These are phyloP conservation scores for Metschnikowia rubicola DNA, from an alignment of 805 yeast genomes.

Conservation along the genomic window DNA sequence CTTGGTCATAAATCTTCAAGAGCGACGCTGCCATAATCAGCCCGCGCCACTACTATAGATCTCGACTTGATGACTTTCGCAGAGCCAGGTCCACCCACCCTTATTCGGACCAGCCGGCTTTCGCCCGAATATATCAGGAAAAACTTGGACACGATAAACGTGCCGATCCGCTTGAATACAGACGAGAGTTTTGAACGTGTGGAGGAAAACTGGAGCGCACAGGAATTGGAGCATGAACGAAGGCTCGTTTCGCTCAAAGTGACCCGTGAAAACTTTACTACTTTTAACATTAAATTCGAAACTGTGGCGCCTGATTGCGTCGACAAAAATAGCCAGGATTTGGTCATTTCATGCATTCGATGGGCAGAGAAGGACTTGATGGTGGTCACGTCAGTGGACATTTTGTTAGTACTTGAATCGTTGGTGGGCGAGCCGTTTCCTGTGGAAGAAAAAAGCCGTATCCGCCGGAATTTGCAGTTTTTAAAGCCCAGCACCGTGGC, in stretches of 20 bases:
- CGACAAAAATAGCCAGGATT: slow-evolving; percentile 36
- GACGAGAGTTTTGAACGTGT: slow-evolving; percentile 32
- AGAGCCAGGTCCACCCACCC: slow-evolving; percentile 1
- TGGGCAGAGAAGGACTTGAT: slow-evolving; percentile 48
- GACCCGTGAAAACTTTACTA: slow-evolving; percentile 22
- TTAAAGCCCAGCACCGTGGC: slow-evolving; percentile 59
- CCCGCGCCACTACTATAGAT: background rate
- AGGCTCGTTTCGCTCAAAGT: slow-evolving; percentile 47
- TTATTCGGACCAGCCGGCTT: slow-evolving; percentile 17
- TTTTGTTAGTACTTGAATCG: slow-evolving; percentile 53
- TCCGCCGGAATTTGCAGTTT: slow-evolving; percentile 62
- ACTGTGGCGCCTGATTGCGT: slow-evolving; percentile 29
- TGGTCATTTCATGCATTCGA: slow-evolving; percentile 56
- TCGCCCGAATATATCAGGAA: slow-evolving; percentile 16
- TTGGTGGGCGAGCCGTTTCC: slow-evolving; percentile 53
- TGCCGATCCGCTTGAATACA: slow-evolving; percentile 28
- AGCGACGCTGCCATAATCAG: background rate
- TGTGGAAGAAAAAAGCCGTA: slow-evolving; percentile 68
- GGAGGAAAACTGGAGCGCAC: slow-evolving; percentile 45
- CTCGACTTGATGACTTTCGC: background rate
- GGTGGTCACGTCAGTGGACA: slow-evolving; percentile 64
- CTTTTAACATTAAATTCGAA: slow-evolving; percentile 9
- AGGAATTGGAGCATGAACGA: slow-evolving; percentile 41
- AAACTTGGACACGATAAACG: slow-evolving; percentile 20
- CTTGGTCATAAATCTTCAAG: no score